Base-by-base conservation (phyloP, 345 rosid species). In the Boechera stricta region DNA sequence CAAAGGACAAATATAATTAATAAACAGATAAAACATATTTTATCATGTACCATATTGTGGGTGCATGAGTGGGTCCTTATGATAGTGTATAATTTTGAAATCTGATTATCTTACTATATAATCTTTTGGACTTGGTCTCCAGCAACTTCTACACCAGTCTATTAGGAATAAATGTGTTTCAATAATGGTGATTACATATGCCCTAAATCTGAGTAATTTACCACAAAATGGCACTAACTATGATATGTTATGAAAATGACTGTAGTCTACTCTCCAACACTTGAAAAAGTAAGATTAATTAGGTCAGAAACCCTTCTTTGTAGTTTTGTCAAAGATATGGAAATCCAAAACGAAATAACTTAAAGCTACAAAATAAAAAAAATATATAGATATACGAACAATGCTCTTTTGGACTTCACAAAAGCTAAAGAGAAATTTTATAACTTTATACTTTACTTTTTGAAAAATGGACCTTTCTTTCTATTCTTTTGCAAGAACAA, bases 61-160 rank as follows among this genome's bases (percentile, higher is more conserved):
- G 74, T 76, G 69, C 79, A 67, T 75, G 13, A 28, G 64, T 76
- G 75, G 71, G 71, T 44, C 75, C 58, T 47, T 32, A 24, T 69
- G 64, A 24, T 77, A 62, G 51, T 77, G 75, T 16, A 41, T 63
- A 54, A 26, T 62, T 41, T 76, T 54, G 21, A 61, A 77, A 62
- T 32, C 3, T 41, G 48, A 44, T 61, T 39, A 69, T 69, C 55
- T 61, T 32, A 52, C 61, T 4, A 44, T 31, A 29, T 49, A 39
- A 63, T 76, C 10, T 67, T 48, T 47, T 67, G 29, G 48, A 60
- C 11, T 75, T 67, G 73, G 61, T 67, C 18, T 58, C 80, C 58
- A 69, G 58, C 80, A 62, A 54, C 56, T 62, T 76, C 74, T 69
- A 76, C 80, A 53, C 64, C 47, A 61, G 64, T 52, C 63, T 69